These are phyloP conservation scores for Aaosphaeria arxii DNA, from an alignment of 2,329 filamentous ascomycete species.

Conservation along the genomic window DNA sequence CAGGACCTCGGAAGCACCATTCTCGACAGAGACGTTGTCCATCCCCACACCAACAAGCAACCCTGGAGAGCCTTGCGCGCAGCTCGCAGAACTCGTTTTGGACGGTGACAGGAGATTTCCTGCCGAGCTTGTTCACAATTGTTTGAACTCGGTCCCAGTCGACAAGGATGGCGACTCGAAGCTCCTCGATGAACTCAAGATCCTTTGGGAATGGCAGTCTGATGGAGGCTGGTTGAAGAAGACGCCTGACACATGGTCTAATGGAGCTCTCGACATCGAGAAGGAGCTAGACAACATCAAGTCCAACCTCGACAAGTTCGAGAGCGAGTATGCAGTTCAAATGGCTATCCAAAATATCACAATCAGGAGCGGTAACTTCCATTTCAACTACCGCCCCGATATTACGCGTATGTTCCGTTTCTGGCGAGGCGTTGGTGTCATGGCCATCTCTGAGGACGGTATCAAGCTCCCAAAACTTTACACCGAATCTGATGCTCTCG, in stretches of 20 bases:
- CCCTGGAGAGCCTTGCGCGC: no score
- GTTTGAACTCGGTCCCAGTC: slow-evolving; percentile 25
- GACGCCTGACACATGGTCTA: slow-evolving; percentile 18
- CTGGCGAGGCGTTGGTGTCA: slow-evolving; percentile 11
- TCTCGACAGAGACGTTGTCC: no score
- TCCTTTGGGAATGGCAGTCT: slow-evolving; percentile 26
- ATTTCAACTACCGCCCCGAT: slow-evolving; percentile 24
- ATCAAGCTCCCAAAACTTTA: slow-evolving; percentile 27
- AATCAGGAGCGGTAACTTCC: slow-evolving; percentile 28
- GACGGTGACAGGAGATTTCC: neutral
- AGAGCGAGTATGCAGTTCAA: slow-evolving; percentile 33
- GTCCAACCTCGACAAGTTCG: slow-evolving; percentile 13
- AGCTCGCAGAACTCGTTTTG: no score
- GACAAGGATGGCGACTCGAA: slow-evolving; percentile 12
- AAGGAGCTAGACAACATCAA: slow-evolving; percentile 12
- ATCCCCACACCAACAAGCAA: no score
- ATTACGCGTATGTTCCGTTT: slow-evolving; percentile 24
- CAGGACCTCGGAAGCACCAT: no score
- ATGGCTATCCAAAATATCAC: slow-evolving; percentile 22
- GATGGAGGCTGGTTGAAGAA: slow-evolving; percentile 29
- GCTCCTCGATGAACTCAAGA: slow-evolving; percentile 17
- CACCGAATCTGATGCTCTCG: neutral
- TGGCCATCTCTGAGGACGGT: slow-evolving; percentile 25
- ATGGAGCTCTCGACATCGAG: slow-evolving; percentile 21
- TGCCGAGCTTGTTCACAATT: slow-evolving; percentile 11